Base-by-base conservation (phyloP, 2,329 filamentous ascomycete genomes). In the Dactylellina sp. region DNA sequence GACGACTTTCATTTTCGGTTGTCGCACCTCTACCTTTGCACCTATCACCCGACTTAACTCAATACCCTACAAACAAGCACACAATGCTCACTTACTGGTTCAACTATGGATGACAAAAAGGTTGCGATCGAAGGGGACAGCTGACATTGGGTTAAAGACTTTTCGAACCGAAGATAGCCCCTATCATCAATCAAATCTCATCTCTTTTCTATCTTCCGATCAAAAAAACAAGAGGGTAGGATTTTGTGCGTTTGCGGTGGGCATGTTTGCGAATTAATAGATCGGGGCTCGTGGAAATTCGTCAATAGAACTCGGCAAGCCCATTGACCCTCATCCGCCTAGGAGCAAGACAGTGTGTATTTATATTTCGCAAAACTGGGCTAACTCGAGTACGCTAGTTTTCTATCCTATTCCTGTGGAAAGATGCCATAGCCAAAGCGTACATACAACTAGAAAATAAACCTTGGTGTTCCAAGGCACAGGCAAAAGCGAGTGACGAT, bases 51-150 rank as follows among this genome's bases (percentile, higher is more conserved):
- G n/a, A 44, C n/a, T 6, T 44, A 65, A 46, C 61, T 77, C 24
- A 77, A 77, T 35, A 39, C 60, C 6, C 44, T 68, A 5, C 77
- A 77, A 12, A n/a, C n/a, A n/a, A n/a, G n/a, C 52, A 75, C 14
- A 9, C 5, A 5, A 12, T 35, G 6, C 32, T 35, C 32, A 12
- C 32, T 35, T 35, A 6, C 47, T 14, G 14, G 16, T 24, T 32
- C 24, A 52, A 28, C 47, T 52, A 52, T 32, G 47, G 47, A 32
- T 11, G 24, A 28, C 24, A 11, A 52, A 32, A 32, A 11, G 1
- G 12, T n/a, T 18, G 32, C 12, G 16, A 32, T 24, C 14, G 32
- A 24, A 28, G 22, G 16, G 2, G 32, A 12, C 16, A 52, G 5
- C 47, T 12, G 47, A 11, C 14, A 52, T n/a, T 52, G 24, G 47